Evolutionary conservation across 257 asterid species (phyloP).

Genomic region (Marsdenia floribunda): DNA sequence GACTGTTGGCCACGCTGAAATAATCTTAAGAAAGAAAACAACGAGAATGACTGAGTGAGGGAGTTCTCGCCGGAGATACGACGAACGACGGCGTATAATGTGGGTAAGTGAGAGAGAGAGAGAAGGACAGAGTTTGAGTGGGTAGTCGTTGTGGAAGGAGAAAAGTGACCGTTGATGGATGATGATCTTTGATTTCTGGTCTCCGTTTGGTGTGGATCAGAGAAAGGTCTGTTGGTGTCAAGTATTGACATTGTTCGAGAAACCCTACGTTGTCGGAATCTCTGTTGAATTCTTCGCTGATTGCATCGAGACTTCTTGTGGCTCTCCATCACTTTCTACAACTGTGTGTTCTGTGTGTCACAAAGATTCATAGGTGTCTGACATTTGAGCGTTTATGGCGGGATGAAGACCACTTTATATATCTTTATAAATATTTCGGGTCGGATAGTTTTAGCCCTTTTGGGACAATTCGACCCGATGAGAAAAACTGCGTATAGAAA

Average conservation of each 20-base stretch:
- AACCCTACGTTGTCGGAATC: slow-evolving; percentile 53
- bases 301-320: slow-evolving; percentile 25
- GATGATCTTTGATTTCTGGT: slow-evolving; percentile 13
- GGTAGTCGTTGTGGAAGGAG: background rate
- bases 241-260: slow-evolving; percentile 34
- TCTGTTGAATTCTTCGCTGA: slow-evolving; percentile 54
- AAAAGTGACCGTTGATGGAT: slow-evolving; percentile 20
- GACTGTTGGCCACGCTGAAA: background rate
- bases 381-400: background rate
- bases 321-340: slow-evolving; percentile 19
- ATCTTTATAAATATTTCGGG: no score
- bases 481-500: no score
- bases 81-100: background rate
- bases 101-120: background rate
- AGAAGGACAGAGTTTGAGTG: background rate
- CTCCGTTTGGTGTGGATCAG: slow-evolving; percentile 24
- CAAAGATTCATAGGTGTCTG: background rate
- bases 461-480: no score
- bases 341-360: background rate
- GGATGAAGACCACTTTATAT: background rate
- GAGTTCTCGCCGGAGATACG: slow-evolving; percentile 2
- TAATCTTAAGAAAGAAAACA: slow-evolving; percentile 7
- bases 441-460: no score
- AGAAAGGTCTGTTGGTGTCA: slow-evolving; percentile 40
- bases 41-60: background rate